These are phyloP conservation scores for Saccharomyces uvarum DNA, from an alignment of 1,139 yeast species.

Conservation along the genomic window DNA sequence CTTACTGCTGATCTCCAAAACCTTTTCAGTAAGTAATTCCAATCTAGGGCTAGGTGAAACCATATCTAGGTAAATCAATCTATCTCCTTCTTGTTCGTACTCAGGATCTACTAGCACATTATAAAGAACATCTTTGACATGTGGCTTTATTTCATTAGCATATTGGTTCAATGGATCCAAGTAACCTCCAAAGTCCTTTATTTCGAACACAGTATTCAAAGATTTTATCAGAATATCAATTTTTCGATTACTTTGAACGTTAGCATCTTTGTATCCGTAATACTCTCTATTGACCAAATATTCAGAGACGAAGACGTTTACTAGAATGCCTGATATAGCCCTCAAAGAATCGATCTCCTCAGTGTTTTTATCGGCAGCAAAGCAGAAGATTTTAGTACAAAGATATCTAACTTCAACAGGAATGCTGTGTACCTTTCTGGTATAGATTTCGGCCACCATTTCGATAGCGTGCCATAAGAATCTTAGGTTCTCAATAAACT, in stretches of 20 bases:
- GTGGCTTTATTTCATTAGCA: slow-evolving; percentile 25
- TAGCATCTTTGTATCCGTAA: slow-evolving; percentile 13
- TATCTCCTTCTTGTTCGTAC: slow-evolving; percentile 26
- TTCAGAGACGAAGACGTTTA: slow-evolving; percentile 59
- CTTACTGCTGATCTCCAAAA: slow-evolving; percentile 18
- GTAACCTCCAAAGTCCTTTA: slow-evolving; percentile 24
- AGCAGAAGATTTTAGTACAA: slow-evolving; percentile 41
- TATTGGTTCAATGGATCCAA: slow-evolving; percentile 31
- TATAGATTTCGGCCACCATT: slow-evolving; percentile 45
- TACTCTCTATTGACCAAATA: slow-evolving; percentile 34
- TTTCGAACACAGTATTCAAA: slow-evolving; percentile 23
- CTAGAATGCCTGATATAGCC: slow-evolving; percentile 63
- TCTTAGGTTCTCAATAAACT: slow-evolving; percentile 69
- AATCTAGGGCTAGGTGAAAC: slow-evolving; percentile 21
- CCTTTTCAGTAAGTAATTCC: slow-evolving; percentile 28
- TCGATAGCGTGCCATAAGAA: slow-evolving; percentile 64
- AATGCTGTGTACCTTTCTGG: slow-evolving; percentile 38
- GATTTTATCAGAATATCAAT: slow-evolving; percentile 17
- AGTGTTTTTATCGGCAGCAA: slow-evolving; percentile 38
- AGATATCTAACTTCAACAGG: slow-evolving; percentile 60
- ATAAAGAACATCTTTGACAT: slow-evolving; percentile 21
- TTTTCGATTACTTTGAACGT: slow-evolving; percentile 12
- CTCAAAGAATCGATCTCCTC: slow-evolving; percentile 37
- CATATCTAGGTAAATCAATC: slow-evolving; percentile 29
- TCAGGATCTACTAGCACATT: slow-evolving; percentile 26